These are phyloP conservation scores for Umbelopsis sp. DNA, from an alignment of 371 early-diverging fungal species.

Conservation along the genomic window DNA sequence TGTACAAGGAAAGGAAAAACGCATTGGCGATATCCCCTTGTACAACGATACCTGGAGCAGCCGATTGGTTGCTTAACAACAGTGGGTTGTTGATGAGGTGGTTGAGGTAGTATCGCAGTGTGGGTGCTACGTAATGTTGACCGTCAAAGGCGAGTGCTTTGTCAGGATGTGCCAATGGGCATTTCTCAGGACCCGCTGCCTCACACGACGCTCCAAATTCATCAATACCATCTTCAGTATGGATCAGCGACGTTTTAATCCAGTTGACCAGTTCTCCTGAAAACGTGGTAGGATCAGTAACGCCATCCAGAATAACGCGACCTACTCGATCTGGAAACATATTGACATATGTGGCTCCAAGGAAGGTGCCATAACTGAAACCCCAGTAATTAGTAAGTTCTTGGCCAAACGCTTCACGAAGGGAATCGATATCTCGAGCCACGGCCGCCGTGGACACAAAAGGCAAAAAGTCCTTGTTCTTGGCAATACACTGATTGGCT, in stretches of 20 bases:
- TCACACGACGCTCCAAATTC: constrained; percentile 29
- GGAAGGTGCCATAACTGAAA: constrained; percentile 37
- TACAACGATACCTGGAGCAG: not conserved
- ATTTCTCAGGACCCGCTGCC: constrained; percentile 26
- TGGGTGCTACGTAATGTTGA: constrained; percentile 16
- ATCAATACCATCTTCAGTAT: constrained; percentile 26
- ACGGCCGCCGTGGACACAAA: constrained; percentile 35
- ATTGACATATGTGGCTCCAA: constrained; percentile 41
- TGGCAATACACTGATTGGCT: constrained; percentile 22
- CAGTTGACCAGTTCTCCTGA: constrained; percentile 25
- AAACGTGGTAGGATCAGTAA: constrained; percentile 33
- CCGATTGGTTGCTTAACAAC: not conserved
- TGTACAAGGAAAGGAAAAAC: not conserved
- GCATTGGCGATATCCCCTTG: not conserved
- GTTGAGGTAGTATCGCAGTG: constrained; percentile 4
- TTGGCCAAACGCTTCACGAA: constrained; percentile 32
- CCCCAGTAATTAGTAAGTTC: constrained; percentile 36
- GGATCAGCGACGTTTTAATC: constrained; percentile 21
- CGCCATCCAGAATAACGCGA: constrained; percentile 35
- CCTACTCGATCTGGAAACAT: constrained; percentile 46
- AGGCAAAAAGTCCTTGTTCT: constrained; percentile 25
- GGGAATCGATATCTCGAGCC: constrained; percentile 39
- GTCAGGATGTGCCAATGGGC: constrained; percentile 26
- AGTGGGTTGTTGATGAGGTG: constrained; percentile 23
- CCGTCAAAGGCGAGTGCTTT: constrained; percentile 8